These are phyloP conservation scores for Colletotrichum tanaceti DNA, from an alignment of 2,329 filamentous ascomycete genomes.

Conservation along the genomic window DNA sequence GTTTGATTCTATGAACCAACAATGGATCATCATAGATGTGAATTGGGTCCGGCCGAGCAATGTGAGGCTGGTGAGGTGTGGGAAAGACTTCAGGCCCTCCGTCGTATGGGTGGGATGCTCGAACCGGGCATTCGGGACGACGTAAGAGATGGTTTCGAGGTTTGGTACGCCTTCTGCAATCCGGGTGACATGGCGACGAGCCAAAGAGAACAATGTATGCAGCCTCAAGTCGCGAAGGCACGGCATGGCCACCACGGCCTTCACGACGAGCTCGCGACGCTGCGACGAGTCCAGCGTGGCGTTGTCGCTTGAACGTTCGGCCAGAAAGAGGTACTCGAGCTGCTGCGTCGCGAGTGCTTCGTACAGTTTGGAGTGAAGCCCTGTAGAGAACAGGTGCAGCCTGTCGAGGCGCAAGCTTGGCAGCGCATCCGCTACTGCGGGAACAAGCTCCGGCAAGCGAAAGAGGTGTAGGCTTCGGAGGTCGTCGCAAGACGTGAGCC, in stretches of 20 bases:
- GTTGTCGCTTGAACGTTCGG: background rate
- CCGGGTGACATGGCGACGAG: background rate
- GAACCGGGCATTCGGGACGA: background rate
- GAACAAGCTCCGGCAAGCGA: conserved; percentile 14
- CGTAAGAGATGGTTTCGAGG: conserved; percentile 16
- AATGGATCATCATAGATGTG: background rate
- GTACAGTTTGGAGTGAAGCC: background rate
- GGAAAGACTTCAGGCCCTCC: conserved; percentile 8
- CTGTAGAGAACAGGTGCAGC: conserved; percentile 10
- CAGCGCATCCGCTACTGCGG: conserved; percentile 23
- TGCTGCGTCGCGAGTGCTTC: background rate
- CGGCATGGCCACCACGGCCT: conserved; percentile 25
- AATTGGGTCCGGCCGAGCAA: conserved; percentile 13
- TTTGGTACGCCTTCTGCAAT: background rate
- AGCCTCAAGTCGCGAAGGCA: conserved; percentile 26
- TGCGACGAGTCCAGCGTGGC: background rate
- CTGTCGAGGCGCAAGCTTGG: conserved; percentile 7
- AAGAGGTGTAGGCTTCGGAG: conserved; percentile 20
- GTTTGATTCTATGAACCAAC: background rate
- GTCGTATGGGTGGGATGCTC: background rate
- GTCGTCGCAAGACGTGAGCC: conserved; percentile 4
- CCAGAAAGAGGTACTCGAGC: conserved; percentile 13
- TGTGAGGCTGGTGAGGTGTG: conserved; percentile 16
- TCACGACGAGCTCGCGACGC: background rate
- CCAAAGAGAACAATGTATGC: conserved; percentile 6